Conservation (phyloP, 1,284 basidiomycete genomes). For the Coniferiporia sulphurascens region DNA sequence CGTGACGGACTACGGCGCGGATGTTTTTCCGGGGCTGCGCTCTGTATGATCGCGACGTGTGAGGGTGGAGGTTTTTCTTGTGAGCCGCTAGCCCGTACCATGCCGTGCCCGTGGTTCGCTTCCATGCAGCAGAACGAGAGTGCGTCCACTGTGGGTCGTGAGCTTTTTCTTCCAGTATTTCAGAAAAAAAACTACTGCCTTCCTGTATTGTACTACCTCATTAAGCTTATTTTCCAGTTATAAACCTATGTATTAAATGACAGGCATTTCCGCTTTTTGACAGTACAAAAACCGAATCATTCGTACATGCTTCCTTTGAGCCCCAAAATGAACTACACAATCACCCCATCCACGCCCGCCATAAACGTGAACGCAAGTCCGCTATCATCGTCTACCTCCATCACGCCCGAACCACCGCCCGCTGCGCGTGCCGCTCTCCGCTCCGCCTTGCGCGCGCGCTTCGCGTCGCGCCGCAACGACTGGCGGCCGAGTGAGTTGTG, state of each 20-base stretch:
- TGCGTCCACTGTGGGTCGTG: neutral
- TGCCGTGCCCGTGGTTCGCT: no score
- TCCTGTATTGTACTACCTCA: neutral
- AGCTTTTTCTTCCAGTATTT: neutral
- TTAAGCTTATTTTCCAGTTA: neutral
- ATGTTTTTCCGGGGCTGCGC: neutral
- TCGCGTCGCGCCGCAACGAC: slow-evolving; percentile 56
- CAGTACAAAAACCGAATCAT: neutral
- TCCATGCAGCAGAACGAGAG: no score
- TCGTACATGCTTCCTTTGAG: neutral
- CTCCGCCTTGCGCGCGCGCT: slow-evolving; percentile 45
- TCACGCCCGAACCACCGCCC: slow-evolving; percentile 20
- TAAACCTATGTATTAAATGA: neutral
- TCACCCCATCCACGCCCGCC: slow-evolving; percentile 14
- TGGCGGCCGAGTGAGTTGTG: slow-evolving; percentile 55
- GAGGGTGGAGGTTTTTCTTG: neutral
- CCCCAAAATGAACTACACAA: neutral
- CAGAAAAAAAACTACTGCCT: neutral
- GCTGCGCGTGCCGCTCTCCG: slow-evolving; percentile 17
- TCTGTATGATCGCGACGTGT: neutral
- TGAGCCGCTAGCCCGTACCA: neutral
- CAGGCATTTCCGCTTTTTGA: no score
- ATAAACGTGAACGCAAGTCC: slow-evolving; percentile 21
- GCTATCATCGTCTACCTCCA: slow-evolving; percentile 35
- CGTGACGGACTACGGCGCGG: neutral